Base-by-base conservation (phyloP, 2,329 filamentous ascomycete genomes). In the Neofusicoccum sp. region DNA sequence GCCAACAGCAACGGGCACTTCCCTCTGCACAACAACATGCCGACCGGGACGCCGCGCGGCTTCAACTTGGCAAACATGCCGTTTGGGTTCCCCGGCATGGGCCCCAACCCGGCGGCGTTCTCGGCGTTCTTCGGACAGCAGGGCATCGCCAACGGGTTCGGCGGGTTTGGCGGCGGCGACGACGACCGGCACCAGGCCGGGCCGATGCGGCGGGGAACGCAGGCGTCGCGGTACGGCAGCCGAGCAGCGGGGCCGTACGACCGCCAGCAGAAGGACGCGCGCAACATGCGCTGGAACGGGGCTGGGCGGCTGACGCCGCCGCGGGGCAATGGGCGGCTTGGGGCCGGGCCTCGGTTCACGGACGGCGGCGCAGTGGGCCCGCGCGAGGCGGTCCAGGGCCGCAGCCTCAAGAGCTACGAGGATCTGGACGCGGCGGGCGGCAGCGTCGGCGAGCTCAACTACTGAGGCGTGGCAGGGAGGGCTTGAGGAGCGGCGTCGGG, bases 1-100 rank as follows among this genome's bases (percentile, higher is more conserved):
- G 90, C 93, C 38, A 97, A 96, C 71, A 96, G 90, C 68, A 97
- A 97, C 69, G 93, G 93, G 1, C 93, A 97, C 76, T 97, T 97
- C 81, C 92, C 93, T 1, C 85, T 91, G 43, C 83, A 86, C 49
- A 90, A 89, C 68, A 90, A 93, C 68, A 84, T 87, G 56, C 86
- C 87, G 40, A 86, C 88, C 4, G 93, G 93, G 47, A 97, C 93
- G 5, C 93, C 93, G 36, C 88, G 93, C 33, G 93, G 93, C 0
- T 98, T 98, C 80, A 96, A 91, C 69, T 80, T 98, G 30, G 84
- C 89, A 60, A 90, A 88, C 68, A 89, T 90, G 71, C 76, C 82
- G 43, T 82, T 86, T 58, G 76, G 82, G 43, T 86, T 91, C 70
- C 79, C 83, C 6, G 78, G 78, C 75, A 78, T 76, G 67, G 83